These are phyloP conservation scores for Fusarium udum DNA, from an alignment of 2,329 filamentous ascomycete genomes.

Conservation along the genomic window DNA sequence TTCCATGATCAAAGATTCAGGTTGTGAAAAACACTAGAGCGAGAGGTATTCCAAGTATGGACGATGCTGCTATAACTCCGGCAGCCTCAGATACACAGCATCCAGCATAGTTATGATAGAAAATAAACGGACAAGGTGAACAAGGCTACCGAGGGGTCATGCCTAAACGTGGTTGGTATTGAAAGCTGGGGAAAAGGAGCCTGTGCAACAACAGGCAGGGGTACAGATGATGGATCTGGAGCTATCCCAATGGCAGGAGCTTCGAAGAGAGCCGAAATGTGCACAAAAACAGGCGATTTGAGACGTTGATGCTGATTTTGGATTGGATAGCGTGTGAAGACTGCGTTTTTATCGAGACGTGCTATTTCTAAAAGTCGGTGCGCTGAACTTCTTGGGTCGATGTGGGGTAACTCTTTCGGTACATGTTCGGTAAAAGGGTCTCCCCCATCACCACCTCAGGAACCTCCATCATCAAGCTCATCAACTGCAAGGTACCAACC, in stretches of 20 bases:
- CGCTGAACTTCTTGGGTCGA: constrained; percentile 48
- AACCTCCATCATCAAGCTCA: neutral
- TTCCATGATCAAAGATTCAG: constrained; percentile 53
- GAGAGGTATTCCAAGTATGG: constrained; percentile 25
- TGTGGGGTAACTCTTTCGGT: constrained; percentile 47
- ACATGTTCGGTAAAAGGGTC: constrained; percentile 24
- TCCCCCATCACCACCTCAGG: neutral
- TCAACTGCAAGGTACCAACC: neutral
- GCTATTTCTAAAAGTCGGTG: constrained; percentile 54
- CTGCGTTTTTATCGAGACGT: constrained; percentile 51
- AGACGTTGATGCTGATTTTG: constrained; percentile 31
- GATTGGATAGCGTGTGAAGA: constrained; percentile 29
- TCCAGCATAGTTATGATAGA: constrained; percentile 54
- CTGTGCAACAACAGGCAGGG: constrained; percentile 18
- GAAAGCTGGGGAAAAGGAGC: constrained; percentile 29
- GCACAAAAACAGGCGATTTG: constrained; percentile 1
- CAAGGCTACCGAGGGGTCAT: constrained; percentile 56
- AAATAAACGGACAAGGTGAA: constrained; percentile 44
- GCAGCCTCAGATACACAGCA: constrained; percentile 54
- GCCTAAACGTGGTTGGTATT: constrained; percentile 42
- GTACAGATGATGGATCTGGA: constrained; percentile 17
- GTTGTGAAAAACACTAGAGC: constrained; percentile 21
- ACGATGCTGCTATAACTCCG: constrained; percentile 55
- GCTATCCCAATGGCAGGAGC: constrained; percentile 4
- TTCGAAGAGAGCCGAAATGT: neutral